Base-by-base conservation (phyloP, 371 early-diverging fungal species). In the Mucor racemosus region DNA sequence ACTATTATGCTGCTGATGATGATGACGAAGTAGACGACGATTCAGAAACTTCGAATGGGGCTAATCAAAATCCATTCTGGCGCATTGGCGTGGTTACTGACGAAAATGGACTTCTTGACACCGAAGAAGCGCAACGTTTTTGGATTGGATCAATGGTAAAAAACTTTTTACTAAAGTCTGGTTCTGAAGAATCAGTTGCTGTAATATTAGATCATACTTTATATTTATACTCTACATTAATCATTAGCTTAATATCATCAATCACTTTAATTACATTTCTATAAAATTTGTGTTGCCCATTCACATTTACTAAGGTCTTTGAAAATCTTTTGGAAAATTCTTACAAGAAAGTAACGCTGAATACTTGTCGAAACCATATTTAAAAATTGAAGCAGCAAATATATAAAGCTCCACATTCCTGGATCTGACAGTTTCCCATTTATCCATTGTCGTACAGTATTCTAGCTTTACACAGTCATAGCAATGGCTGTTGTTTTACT, bases 121-220 rank as follows among this genome's bases (percentile, higher is more conserved):
- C 60, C 0, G 44, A 60, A 44, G 60, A 60, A 19, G 7, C 60
- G 8, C 46, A 60, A 15, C 60, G 46, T n/a, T 60, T 60, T 34
- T 60, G 60, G 60, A 60, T 60, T 34, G 60, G 60, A 31, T 21
- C 60, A n/a, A 31, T 59, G 31, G 33, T 42, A 6, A 42, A 59
- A 42, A 42, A 59, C n/a, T 31, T 59, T 33, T 31, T 59, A 1
- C 36, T 17, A 17, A 15, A 33, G 19, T 15, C 34, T 8, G 56
- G 34, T 34, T 8, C 56, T 56, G n/a, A 56, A 36, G 56, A 56
- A 17, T 56, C 56, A 14, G 14, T 11, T 4, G 53, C 53, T 14
- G 53, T 53, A 14, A 8, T 14, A 31, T 31, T 53, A 10, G 19
- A 19, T 8, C 46, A 46, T 17, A 17, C 44, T 17, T 44, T 17